Conservation (phyloP, 768 basidiomycete species). For the Cystofilobasidium capitatum region DNA sequence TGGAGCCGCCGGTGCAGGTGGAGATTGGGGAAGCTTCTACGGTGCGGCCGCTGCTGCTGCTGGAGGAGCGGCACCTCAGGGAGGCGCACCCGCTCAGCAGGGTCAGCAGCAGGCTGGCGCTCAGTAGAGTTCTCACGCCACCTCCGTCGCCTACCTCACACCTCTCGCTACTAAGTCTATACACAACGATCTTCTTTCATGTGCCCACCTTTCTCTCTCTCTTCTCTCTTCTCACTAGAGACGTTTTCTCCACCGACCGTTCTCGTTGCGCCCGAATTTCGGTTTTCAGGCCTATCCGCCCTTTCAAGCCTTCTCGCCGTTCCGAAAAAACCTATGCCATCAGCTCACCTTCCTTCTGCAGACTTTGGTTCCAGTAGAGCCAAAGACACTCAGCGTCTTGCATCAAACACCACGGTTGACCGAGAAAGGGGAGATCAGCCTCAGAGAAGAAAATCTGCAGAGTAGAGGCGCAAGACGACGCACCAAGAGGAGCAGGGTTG, state of each 20-base stretch:
- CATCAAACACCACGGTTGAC: background rate
- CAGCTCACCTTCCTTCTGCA: too few species aligned
- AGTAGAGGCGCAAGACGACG: background rate
- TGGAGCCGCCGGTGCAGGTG: background rate
- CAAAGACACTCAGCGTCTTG: too few species aligned
- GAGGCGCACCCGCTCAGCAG: background rate
- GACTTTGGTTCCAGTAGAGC: too few species aligned
- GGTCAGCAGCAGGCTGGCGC: slow-evolving; percentile 7
- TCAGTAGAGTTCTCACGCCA: too few species aligned
- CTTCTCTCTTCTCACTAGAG: background rate
- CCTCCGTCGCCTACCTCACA: too few species aligned
- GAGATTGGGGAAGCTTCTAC: slow-evolving; percentile 21
- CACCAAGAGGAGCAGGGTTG: slow-evolving; percentile 14
- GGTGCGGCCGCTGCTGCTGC: background rate
- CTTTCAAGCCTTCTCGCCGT: too few species aligned
- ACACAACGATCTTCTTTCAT: background rate
- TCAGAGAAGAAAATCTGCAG: background rate
- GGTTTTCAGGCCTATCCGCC: too few species aligned
- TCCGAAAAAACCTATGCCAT: too few species aligned
- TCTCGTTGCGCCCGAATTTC: too few species aligned
- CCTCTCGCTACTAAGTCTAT: too few species aligned
- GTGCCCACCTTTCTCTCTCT: background rate
- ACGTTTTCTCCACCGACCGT: background rate
- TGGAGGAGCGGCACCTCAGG: too few species aligned
- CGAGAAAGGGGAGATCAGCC: background rate